These are phyloP conservation scores for Calycina marina DNA, from an alignment of 2,329 filamentous ascomycete genomes.

Conservation along the genomic window DNA sequence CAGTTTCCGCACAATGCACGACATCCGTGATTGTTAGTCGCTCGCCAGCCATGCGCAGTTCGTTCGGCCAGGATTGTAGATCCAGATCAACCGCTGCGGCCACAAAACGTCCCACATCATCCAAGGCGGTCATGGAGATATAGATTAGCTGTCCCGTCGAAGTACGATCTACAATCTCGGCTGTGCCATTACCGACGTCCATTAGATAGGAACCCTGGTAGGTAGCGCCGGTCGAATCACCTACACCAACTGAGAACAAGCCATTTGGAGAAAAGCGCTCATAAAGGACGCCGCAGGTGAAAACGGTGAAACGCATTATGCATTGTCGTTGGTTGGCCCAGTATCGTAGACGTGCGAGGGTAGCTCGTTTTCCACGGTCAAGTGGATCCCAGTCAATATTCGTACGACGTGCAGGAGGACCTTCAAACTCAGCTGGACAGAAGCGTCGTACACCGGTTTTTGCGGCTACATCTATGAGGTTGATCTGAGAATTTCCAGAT, in stretches of 20 bases:
- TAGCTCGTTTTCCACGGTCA: constrained; percentile 43
- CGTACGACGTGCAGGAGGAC: constrained; percentile 39
- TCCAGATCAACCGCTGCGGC: constrained; percentile 53
- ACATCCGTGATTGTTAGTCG: constrained; percentile 45
- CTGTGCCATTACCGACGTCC: constrained; percentile 40
- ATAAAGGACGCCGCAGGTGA: constrained; percentile 63
- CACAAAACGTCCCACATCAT: constrained; percentile 57
- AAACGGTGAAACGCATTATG: constrained; percentile 52
- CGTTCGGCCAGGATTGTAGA: constrained; percentile 45
- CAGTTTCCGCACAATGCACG: constrained; percentile 32
- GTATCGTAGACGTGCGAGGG: constrained; percentile 39
- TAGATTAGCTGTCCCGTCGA: constrained; percentile 33
- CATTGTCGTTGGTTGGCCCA: constrained; percentile 31
- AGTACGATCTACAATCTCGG: constrained; percentile 45
- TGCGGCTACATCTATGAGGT: constrained; percentile 58
- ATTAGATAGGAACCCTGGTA: constrained; percentile 50
- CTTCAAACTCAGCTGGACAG: constrained; percentile 65
- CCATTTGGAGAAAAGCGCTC: constrained; percentile 59
- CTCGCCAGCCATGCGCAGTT: constrained; percentile 57
- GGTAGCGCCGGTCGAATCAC: constrained; percentile 35
- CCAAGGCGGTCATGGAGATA: constrained; percentile 53
- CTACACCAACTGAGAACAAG: constrained; percentile 43
- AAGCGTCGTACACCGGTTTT: constrained; percentile 51
- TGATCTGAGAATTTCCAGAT: constrained; percentile 48
- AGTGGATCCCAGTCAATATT: constrained; percentile 41